Conservation (phyloP, 148 eudicot species). For the Amaranthus hypochondriacus region DNA sequence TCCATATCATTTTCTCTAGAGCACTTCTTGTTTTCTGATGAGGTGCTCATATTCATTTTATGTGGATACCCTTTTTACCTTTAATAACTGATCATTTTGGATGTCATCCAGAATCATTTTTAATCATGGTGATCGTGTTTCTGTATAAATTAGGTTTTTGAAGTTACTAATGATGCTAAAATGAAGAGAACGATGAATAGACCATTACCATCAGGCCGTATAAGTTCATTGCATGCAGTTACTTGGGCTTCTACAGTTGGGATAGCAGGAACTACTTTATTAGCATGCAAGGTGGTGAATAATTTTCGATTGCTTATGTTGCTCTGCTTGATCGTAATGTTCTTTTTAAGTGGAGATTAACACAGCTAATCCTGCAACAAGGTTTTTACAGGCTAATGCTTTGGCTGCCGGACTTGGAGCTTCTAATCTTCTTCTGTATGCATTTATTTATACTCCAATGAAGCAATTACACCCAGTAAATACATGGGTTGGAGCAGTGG, state of each 20-base stretch:
- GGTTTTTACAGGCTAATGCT: conserved; percentile 89
- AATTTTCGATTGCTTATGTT: conserved; percentile 10
- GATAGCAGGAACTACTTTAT: conserved; percentile 69
- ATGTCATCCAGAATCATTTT: background rate
- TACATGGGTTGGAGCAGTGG: conserved; percentile 99
- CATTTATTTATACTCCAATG: conserved; percentile 90
- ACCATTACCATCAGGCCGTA: conserved; percentile 88
- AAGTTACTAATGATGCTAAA: conserved; percentile 73
- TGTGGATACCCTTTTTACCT: too few species aligned
- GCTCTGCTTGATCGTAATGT: conserved; percentile 1
- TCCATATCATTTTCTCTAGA: too few species aligned
- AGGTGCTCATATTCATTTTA: too few species aligned
- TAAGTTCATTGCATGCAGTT: conserved; percentile 67
- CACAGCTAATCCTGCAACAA: conserved; percentile 47
- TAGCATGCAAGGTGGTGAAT: conserved; percentile 68
- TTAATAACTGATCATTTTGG: too few species aligned
- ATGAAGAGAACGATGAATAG: conserved; percentile 91
- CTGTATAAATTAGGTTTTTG: conserved; percentile 52
- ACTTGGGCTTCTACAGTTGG: conserved; percentile 85
- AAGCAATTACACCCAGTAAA: conserved; percentile 95
- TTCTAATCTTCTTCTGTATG: conserved; percentile 79
- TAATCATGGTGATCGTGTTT: background rate
- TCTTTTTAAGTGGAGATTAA: conserved; percentile 32
- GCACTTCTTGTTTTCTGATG: too few species aligned
- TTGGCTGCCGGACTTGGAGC: conserved; percentile 98